Evolutionary conservation across 2,329 filamentous ascomycete genomes (phyloP), one percentile per base, ranked within the genome.

Genomic region (Penicillium sclerotigenum): DNA sequence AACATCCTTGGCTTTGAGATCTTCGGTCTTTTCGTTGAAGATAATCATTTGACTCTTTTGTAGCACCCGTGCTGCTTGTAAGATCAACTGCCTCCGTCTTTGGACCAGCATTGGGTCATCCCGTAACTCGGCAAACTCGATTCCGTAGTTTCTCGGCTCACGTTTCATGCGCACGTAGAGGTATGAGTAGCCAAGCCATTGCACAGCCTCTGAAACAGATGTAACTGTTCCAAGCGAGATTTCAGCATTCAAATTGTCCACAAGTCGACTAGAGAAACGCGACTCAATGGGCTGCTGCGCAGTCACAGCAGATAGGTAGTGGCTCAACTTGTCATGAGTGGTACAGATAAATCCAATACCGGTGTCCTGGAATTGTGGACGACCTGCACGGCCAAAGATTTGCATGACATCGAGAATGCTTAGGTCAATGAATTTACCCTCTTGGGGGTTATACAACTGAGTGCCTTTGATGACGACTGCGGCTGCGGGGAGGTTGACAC

Each of bases 271-370:
- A 1, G 92, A 97, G 69, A 99, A 97, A 57, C 87, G 88, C n/a
- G 93, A 97, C 69, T 99, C 94, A 59, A 99, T 99, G 0, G 95
- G 94, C 62, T 96, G 88, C 71, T 99, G 94, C 62, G 96, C 90
- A 10, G 94, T 99, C 2, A 99, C 90, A 2, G 94, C 92, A 38
- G 88, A 88, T 43, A 97, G 80, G 71, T 99, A 99, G 71, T 99
- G 93, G 29, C 88, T 79, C 9, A 99, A 79, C 70, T 92, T 96
- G 73, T 97, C 92, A n/a, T 92, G 88, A 0, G 91, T 96, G 0
- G 95, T 99, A 68, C 91, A 95, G 62, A 99, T 99, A 80, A 97
- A 97, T 61, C 95, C 95, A 64, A 97, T 96, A 80, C 94, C 94
- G 34, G 89, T 94, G 68, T 97, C 94, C 70, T 97, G 92, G 65